Base-by-base conservation (phyloP, 495 filamentous ascomycete genomes). In the Bathelium albidoporum region DNA sequence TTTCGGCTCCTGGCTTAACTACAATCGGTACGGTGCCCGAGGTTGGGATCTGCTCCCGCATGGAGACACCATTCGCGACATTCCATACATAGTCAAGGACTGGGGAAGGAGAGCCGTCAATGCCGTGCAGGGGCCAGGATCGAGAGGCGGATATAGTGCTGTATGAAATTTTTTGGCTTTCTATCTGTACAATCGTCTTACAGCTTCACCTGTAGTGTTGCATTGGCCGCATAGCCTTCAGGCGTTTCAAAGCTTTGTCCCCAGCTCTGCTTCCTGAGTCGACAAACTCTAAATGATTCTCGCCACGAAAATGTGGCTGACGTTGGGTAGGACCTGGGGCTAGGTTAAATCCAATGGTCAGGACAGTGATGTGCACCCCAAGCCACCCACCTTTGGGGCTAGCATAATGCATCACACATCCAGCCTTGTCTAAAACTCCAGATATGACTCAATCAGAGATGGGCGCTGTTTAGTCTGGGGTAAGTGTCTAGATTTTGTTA, bases 1-100 rank as follows among this genome's bases (percentile, higher is more conserved):
- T 74, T 97, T 97, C 70, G 91, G 91, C 70, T 95, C 91, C 26
- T 98, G 94, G 94, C 86, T 97, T 68, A 97, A 97, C 78, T 97
- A 97, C 81, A 97, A 90, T 79, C 90, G 91, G 63, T 95, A 95
- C 73, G 92, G 91, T 29, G 91, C 91, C 49, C 82, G 94, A 24
- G 94, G 94, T 62, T 97, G 91, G 94, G 94, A 97, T 68, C 82
- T 97, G 14, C 81, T 97, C 12, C 94, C 94, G 0, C 95, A 97
- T 73, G 85, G 89, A 62, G 94, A 98, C 73, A 89, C 89, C 14
- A 87, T 98, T 69, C 84, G 92, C 60, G 94, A 98, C 65, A 70
- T 97, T 2, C 95, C 94, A 9, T 98, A 97, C 71, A 78, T 98
- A 44, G 75, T 96, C 61, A 89, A 90, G 75, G 94, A 98, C 75